Conservation (phyloP, 306 rosid species). For the Pyrus bretschneideri region DNA sequence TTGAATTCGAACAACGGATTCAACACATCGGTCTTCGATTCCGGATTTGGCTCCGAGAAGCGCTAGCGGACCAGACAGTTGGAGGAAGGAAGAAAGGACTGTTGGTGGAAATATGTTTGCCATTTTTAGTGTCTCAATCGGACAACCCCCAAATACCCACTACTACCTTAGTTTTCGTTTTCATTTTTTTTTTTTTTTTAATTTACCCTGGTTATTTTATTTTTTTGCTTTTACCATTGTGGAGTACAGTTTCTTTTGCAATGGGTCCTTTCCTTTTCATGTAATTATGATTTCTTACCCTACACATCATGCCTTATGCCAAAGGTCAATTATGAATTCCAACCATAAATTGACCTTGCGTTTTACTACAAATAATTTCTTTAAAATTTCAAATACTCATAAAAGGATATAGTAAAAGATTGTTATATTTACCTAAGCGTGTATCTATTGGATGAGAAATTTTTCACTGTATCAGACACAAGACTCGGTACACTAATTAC, state of each 20-base stretch:
- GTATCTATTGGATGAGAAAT: no score
- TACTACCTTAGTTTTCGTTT: constrained; percentile 12
- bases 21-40: constrained; percentile 33
- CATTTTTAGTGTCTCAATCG: constrained; percentile 35
- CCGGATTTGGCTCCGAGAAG: constrained; percentile 66
- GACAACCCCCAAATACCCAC: constrained; percentile 15
- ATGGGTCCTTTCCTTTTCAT: background rate
- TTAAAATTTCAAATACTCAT: background rate
- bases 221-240: background rate
- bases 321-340: background rate
- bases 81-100: constrained; percentile 33
- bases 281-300: background rate
- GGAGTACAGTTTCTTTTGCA: background rate
- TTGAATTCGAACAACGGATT: constrained; percentile 38
- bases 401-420: no score
- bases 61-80: constrained; percentile 52
- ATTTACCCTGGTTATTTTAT: background rate
- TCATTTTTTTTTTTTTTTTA: background rate
- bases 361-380: background rate
- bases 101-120: constrained; percentile 29
- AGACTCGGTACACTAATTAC: accelerated
- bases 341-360: background rate
- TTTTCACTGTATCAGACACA: no score
- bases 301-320: background rate
- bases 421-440: background rate